These are phyloP conservation scores for Phytophthora pini DNA, from an alignment of 352 stramenopile species.

Conservation along the genomic window DNA sequence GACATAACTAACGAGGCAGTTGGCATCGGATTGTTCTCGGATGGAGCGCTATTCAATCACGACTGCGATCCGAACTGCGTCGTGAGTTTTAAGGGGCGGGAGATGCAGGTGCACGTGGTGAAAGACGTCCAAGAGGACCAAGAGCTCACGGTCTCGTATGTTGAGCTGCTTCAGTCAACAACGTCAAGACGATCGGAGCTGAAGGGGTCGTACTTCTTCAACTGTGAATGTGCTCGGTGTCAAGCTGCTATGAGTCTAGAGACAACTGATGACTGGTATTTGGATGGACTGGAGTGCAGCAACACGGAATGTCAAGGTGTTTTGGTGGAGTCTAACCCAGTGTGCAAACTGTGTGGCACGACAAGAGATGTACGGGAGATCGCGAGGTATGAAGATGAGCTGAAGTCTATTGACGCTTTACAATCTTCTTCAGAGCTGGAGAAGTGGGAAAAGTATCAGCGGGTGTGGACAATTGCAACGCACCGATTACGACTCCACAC, in stretches of 20 bases:
- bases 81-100: constrained; percentile 58
- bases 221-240: constrained; percentile 56
- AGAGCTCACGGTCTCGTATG: constrained; percentile 78
- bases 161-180: constrained; percentile 68
- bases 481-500: constrained; percentile 36
- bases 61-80: constrained; percentile 78
- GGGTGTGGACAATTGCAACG: constrained; percentile 29
- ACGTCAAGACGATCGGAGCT: constrained; percentile 41
- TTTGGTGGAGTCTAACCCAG: constrained; percentile 5
- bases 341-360: constrained; percentile 35
- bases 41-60: constrained; percentile 79
- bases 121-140: constrained; percentile 46
- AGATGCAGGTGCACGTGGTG: constrained; percentile 61
- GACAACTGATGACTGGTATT: constrained; percentile 36
- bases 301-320: constrained; percentile 32
- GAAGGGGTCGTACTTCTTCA: constrained; percentile 73
- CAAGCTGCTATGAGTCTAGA: background rate
- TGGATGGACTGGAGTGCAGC: constrained; percentile 45
- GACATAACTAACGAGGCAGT: constrained; percentile 49
- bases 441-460: constrained; percentile 40
- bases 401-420: constrained; percentile 15
- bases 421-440: constrained; percentile 11
- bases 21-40: constrained; percentile 69
- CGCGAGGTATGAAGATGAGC: constrained; percentile 15
- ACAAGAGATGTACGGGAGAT: constrained; percentile 12